These are phyloP conservation scores for Nicotiana attenuata DNA, from an alignment of 257 asterid genomes.

Conservation along the genomic window DNA sequence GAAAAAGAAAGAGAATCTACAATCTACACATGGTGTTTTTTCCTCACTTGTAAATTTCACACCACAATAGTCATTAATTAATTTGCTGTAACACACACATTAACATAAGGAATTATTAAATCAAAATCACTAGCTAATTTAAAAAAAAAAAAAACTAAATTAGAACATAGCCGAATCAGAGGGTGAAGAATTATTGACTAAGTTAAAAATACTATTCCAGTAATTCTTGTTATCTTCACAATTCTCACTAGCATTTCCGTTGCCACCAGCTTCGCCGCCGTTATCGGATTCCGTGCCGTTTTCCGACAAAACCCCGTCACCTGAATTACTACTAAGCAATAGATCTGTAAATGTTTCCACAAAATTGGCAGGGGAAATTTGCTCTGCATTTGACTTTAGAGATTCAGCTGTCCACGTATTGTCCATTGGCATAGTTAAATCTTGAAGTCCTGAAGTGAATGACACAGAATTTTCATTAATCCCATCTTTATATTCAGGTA, in stretches of 20 bases:
- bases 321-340: conserved; percentile 45
- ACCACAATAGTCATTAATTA: not conserved
- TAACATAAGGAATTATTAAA: not conserved
- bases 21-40: conserved; percentile 7
- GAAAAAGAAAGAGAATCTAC: not conserved
- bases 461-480: conserved; percentile 21
- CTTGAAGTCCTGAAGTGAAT: conserved; percentile 23
- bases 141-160: not conserved
- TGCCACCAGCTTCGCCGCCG: conserved; percentile 21
- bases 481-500: conserved; percentile 35
- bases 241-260: conserved; percentile 30
- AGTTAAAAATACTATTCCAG: conserved; percentile 76
- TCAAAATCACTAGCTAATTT: not conserved
- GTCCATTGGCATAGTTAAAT: conserved; percentile 24
- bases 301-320: conserved; percentile 40
- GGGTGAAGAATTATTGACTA: conserved; percentile 60
- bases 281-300: conserved; percentile 49
- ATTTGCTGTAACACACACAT: not conserved
- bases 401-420: conserved; percentile 32
- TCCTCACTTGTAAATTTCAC: not conserved
- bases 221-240: conserved; percentile 69
- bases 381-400: conserved; percentile 20
- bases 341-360: conserved; percentile 78
- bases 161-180: conserved; percentile 49
- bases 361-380: conserved; percentile 38